Base-by-base conservation (phyloP, 371 early-diverging fungal species). In the Actinomortierella ambigua region DNA sequence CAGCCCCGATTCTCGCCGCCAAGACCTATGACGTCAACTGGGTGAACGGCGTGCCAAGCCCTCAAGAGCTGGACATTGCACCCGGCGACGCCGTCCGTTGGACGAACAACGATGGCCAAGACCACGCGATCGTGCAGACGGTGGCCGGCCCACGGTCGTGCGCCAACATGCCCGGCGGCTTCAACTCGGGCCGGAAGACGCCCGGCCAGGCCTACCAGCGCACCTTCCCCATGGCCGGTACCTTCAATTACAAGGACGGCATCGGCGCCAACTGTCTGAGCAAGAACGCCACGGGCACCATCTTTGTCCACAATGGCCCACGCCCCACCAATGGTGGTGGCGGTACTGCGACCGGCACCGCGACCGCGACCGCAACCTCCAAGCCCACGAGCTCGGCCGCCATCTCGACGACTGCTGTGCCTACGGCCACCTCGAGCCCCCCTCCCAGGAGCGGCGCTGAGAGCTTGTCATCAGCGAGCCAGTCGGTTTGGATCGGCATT, bases 121-220 rank as follows among this genome's bases (percentile, higher is more conserved):
- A 58, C 42, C 68, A 68, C 20, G 63, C 63, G 41, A 58, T 62
- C 29, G 68, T 68, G 54, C 39, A 68, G 55, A 68, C 68, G 41
- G 42, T 1, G 41, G 1, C 18, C 7, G 68, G 68, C 18, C 26
- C 49, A 11, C 63, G 51, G 23, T 44, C 27, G 50, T 62, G 63
- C 51, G 62, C 22, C 56, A 51, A 2, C 46, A 47, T 44, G 42
- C 14, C 56, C 14, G 59, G 59, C 6, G 68, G 63, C 1, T 63
- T 68, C 55, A 68, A 68, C 63, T 68, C 68, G 0, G 68, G 68
- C 13, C 8, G 2, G 46, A 46, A 51, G 56, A 46, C 59, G 28
- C 50, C 54, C 9, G 59, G 56, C n/a, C 51, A 54, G 51, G 42
- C 59, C 34, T 62, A 62, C 48, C 18, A 55, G 46, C 62, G 63